These are phyloP conservation scores for Lenwebbia sp. DNA, from an alignment of 345 rosid species.

Conservation along the genomic window DNA sequence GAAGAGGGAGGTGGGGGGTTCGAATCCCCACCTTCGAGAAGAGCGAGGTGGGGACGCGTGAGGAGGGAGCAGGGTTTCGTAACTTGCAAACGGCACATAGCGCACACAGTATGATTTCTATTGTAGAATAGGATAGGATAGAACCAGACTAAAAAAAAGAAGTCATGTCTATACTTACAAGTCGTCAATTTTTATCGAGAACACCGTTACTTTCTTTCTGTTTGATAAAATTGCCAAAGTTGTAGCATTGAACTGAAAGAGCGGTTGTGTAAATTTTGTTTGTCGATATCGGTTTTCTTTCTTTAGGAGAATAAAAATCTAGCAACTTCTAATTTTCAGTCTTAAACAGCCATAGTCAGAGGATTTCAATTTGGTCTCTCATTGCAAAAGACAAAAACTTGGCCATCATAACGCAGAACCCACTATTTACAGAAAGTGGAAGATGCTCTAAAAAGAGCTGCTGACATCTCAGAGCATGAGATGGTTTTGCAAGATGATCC, in stretches of 20 bases:
- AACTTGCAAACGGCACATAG: too few species aligned
- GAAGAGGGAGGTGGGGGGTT: too few species aligned
- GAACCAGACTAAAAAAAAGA: too few species aligned
- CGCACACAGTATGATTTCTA: too few species aligned
- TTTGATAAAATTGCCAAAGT: background rate
- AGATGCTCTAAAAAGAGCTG: constrained; percentile 53
- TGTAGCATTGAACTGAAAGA: background rate
- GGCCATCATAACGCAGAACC: background rate
- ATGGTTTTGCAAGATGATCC: constrained; percentile 81
- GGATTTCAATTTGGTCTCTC: background rate
- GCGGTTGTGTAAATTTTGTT: background rate
- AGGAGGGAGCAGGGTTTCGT: too few species aligned
- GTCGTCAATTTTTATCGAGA: background rate
- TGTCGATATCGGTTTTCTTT: background rate
- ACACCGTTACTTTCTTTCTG: background rate
- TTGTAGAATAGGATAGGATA: too few species aligned
- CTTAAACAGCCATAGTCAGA: background rate
- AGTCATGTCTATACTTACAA: background rate
- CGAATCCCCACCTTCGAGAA: too few species aligned
- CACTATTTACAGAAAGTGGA: constrained; percentile 44
- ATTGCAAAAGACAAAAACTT: background rate
- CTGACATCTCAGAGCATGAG: constrained; percentile 40
- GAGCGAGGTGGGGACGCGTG: too few species aligned
- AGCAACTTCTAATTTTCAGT: accelerated
- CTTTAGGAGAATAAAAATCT: background rate